Evolutionary conservation across 2,329 filamentous ascomycete genomes (phyloP).

Genomic region (Fusarium brevicatenulatum): DNA sequence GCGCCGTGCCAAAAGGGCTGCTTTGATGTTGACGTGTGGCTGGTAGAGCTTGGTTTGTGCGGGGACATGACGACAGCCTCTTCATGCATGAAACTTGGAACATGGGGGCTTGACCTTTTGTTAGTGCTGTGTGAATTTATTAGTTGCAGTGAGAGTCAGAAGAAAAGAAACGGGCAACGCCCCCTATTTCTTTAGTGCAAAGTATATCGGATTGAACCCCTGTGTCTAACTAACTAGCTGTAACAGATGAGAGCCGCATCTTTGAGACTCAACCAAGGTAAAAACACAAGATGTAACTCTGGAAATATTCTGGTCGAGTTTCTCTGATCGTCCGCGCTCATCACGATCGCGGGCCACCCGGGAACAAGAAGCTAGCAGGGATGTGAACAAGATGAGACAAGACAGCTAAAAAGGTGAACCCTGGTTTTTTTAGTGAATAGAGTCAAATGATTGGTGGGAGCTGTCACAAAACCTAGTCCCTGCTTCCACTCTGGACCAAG

Average conservation of each 20-base stretch:
- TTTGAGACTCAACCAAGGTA: too few relatives aligned
- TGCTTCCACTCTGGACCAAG: constrained; percentile 10
- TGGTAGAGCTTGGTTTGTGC: constrained; percentile 29
- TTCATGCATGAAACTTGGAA: constrained; percentile 18
- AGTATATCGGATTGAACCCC: background rate
- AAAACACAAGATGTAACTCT: constrained; percentile 1
- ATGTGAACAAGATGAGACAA: constrained; percentile 29
- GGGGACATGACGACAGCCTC: constrained; percentile 42
- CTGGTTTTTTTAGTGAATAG: background rate
- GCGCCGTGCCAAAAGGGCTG: constrained; percentile 19
- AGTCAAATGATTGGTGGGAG: constrained; percentile 19
- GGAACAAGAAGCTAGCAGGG: constrained; percentile 28
- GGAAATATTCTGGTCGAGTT: background rate
- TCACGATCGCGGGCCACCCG: constrained; percentile 31
- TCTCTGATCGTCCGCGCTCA: constrained; percentile 31
- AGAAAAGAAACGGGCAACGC: constrained; percentile 4
- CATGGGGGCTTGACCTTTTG: background rate
- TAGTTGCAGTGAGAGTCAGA: too few relatives aligned
- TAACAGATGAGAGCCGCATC: constrained; percentile 16
- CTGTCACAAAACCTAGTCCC: background rate
- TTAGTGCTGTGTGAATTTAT: background rate
- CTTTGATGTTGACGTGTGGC: constrained; percentile 32
- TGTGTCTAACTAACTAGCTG: background rate
- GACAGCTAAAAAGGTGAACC: constrained; percentile 10
- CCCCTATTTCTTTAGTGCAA: background rate